phyloP scores from a whole-genome alignment of 192 early-diverging fungal genomes.

The Allomyces javanicus region DNA sequence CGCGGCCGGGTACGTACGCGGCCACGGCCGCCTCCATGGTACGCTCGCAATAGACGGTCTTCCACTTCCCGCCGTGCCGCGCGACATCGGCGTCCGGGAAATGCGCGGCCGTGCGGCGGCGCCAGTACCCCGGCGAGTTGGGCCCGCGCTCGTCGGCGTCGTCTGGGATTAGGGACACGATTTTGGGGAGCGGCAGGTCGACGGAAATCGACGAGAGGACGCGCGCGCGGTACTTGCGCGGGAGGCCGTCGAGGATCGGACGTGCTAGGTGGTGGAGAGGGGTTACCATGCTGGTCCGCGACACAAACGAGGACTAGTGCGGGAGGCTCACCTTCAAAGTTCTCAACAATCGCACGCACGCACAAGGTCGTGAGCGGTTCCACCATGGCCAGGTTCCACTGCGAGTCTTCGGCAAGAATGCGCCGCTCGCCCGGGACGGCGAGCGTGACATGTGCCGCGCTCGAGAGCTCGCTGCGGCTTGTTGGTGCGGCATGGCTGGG shows the following conservation, averaged over 20 bases:
- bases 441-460: too few relatives aligned
- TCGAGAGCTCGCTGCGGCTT: too few relatives aligned
- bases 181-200: neutral
- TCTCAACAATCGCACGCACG: constrained; percentile 21
- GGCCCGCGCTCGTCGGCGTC: neutral
- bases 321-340: constrained; percentile 25
- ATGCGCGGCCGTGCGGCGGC: neutral
- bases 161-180: neutral
- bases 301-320: too few relatives aligned
- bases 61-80: neutral
- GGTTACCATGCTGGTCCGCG: too few relatives aligned
- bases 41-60: neutral
- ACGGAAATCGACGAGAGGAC: neutral
- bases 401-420: constrained; percentile 30
- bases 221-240: neutral
- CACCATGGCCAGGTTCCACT: constrained; percentile 36
- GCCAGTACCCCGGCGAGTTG: neutral
- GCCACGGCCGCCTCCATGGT: neutral
- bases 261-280: neutral
- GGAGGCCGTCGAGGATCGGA: constrained; percentile 1
- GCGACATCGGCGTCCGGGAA: neutral
- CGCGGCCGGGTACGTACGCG: neutral
- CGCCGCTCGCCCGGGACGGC: constrained; percentile 10
- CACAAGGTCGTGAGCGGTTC: constrained; percentile 28
- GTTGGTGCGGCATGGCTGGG: too few relatives aligned